Conservation (phyloP, 129 eudicot genomes). For the Smallanthus sonchifolius region DNA sequence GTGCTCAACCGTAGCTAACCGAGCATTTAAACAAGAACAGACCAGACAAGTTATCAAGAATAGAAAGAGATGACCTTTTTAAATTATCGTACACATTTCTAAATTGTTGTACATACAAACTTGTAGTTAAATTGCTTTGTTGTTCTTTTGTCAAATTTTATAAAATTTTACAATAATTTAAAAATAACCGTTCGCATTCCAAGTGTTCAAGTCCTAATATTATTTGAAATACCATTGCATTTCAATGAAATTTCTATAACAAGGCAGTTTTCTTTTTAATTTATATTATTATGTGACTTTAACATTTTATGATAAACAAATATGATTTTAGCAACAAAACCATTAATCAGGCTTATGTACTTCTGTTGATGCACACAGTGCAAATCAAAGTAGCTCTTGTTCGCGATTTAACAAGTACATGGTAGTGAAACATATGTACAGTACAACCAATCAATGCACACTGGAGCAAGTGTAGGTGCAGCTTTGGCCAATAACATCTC, state of each 20-base stretch:
- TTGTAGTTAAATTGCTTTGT: neutral
- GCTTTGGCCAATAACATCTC: conserved; percentile 9
- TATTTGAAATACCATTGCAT: neutral
- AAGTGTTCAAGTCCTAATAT: neutral
- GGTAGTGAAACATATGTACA: conserved; percentile 21
- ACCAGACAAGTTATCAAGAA: conserved; percentile 30
- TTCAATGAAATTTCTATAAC: neutral
- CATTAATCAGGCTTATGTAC: neutral
- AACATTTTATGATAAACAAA: too few species aligned
- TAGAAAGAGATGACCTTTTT: neutral
- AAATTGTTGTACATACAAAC: neutral
- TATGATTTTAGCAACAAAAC: too few species aligned
- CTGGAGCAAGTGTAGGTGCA: conserved; percentile 19
- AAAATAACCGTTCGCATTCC: neutral
- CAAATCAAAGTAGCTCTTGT: conserved; percentile 4
- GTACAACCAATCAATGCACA: conserved; percentile 15
- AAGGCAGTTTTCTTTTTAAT: too few species aligned
- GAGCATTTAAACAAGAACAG: conserved; percentile 31
- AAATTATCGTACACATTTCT: neutral
- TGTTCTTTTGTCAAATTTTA: neutral
- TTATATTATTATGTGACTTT: neutral
- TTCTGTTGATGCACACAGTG: neutral
- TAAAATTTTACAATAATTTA: neutral
- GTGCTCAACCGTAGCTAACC: conserved; percentile 26
- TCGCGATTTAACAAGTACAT: conserved; percentile 20